Evolutionary conservation across 257 asterid genomes (phyloP).

Genomic region (Petrea volubilis): DNA sequence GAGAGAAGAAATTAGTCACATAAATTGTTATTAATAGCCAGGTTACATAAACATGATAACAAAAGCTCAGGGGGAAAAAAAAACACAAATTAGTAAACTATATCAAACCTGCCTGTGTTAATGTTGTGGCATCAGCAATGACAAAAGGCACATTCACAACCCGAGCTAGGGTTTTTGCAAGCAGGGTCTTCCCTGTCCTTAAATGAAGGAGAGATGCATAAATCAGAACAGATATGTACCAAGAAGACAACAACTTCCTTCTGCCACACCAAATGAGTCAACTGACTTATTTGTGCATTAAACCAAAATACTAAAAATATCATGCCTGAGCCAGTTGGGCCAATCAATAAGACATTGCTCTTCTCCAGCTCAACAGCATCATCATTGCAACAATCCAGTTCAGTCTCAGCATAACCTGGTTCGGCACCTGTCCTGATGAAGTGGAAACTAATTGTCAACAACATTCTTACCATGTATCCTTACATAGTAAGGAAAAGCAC

Average conservation of each 20-base stretch:
- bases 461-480: conserved; percentile 7
- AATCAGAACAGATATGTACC: conserved; percentile 33
- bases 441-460: conserved; percentile 21
- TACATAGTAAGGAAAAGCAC: conserved; percentile 5
- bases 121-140: conserved; percentile 87
- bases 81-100: conserved; percentile 19
- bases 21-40: background rate
- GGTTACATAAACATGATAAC: conserved; percentile 14
- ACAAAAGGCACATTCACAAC: conserved; percentile 88
- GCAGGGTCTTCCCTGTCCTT: conserved; percentile 95
- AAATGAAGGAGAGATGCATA: conserved; percentile 40
- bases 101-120: conserved; percentile 96
- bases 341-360: conserved; percentile 89
- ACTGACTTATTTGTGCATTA: conserved; percentile 7
- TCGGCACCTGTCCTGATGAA: conserved; percentile 51
- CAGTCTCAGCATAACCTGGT: conserved; percentile 35
- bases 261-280: conserved; percentile 1
- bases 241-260: conserved; percentile 9
- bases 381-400: conserved; percentile 37
- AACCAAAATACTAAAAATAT: conserved; percentile 18
- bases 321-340: conserved; percentile 98
- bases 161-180: conserved; percentile 96
- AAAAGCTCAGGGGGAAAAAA: conserved; percentile 19
- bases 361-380: conserved; percentile 88
- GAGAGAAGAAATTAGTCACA: conserved; percentile 12